Evolutionary conservation across 2,329 filamentous ascomycete genomes (phyloP).

Genomic region (Gaeumannomyces sp.): DNA sequence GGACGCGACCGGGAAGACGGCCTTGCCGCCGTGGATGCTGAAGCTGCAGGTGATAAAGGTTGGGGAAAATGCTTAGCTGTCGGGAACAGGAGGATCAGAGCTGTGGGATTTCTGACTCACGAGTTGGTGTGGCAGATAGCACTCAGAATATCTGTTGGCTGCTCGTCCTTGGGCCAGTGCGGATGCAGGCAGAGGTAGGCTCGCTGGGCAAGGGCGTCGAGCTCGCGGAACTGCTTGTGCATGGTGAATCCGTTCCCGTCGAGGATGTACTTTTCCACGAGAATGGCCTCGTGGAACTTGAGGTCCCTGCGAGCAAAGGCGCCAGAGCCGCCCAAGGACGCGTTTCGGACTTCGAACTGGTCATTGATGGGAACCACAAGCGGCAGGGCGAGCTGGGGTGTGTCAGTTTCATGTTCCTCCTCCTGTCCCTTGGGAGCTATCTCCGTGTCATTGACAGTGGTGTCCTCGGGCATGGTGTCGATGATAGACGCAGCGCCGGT

Average conservation of each 20-base stretch:
- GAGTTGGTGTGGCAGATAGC: conserved; percentile 39
- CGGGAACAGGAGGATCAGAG: background rate
- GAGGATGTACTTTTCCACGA: conserved; percentile 39
- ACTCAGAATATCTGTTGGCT: conserved; percentile 23
- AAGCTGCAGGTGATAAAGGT: conserved; percentile 17
- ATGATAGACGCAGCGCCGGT: background rate
- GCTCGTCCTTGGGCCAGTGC: conserved; percentile 15
- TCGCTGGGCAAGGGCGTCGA: conserved; percentile 25
- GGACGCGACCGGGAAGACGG: conserved; percentile 44
- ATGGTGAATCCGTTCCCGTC: conserved; percentile 23
- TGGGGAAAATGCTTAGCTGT: too few species aligned
- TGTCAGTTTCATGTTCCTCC: background rate
- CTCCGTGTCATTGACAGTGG: background rate
- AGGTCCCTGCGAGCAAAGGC: conserved; percentile 38
- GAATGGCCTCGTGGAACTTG: conserved; percentile 31
- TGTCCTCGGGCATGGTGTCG: background rate
- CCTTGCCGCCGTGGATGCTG: conserved; percentile 19
- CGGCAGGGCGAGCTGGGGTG: too few species aligned
- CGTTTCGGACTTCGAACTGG: conserved; percentile 34
- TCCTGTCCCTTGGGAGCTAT: background rate
- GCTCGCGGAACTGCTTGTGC: conserved; percentile 27
- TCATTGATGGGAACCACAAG: conserved; percentile 25
- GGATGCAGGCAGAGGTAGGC: conserved; percentile 32
- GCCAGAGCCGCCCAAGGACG: conserved; percentile 38
- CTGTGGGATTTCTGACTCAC: conserved; percentile 27